A percentile compares a stretch with the other conserved stretches of the same genome.
Evolutionary conservation across 495 filamentous ascomycete genomes (phyloP).

Genomic region (Aspergillus biplanus): DNA sequence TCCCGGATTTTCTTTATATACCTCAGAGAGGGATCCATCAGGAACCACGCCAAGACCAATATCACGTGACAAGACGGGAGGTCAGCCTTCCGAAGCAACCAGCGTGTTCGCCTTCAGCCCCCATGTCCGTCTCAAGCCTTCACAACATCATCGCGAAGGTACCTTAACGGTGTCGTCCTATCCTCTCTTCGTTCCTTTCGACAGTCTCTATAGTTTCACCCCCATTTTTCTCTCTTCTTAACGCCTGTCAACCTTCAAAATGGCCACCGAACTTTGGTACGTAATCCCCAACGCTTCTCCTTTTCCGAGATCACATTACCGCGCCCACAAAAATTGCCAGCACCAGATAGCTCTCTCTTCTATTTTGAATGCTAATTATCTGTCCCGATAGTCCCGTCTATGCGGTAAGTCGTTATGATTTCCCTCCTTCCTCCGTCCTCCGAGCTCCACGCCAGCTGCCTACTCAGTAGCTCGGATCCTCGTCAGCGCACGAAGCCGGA

Average conservation of each 20-base stretch:
- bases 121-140: conserved; percentile 39
- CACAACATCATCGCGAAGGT: conserved; percentile 35
- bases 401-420: conserved; percentile 75
- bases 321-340: conserved; percentile 32
- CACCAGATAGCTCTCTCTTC: conserved; percentile 12
- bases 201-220: conserved; percentile 15
- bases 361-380: conserved; percentile 44
- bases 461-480: conserved; percentile 5
- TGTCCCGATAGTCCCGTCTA: conserved; percentile 80
- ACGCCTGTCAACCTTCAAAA: conserved; percentile 41
- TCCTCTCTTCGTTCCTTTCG: conserved; percentile 10
- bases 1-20: too few species aligned
- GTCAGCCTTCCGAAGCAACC: conserved; percentile 38
- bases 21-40: too few species aligned
- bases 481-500: conserved; percentile 4
- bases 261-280: conserved; percentile 71
- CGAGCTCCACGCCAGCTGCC: conserved; percentile 33
- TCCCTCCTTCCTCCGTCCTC: neutral
- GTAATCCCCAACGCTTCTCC: conserved; percentile 43
- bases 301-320: conserved; percentile 34
- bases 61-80: conserved; percentile 29
- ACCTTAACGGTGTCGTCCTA: conserved; percentile 32
- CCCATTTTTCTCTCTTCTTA: conserved; percentile 18
- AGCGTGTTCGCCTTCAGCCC: conserved; percentile 48
- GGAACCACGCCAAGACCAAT: conserved; percentile 32